Conservation (phyloP, 495 filamentous ascomycete genomes). For the Penicillium antarcticum region DNA sequence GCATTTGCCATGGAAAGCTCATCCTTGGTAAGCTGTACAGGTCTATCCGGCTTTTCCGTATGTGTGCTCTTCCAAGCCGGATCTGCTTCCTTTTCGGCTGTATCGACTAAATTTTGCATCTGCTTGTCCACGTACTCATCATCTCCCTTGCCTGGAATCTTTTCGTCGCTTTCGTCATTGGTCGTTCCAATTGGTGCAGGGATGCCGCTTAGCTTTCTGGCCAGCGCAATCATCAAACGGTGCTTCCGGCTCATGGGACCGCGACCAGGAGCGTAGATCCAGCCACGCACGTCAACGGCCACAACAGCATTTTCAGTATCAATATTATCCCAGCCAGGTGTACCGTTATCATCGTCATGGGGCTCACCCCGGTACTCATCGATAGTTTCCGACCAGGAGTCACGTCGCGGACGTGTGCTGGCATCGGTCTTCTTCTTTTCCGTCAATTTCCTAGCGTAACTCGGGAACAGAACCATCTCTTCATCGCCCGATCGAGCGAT, state of each 20-base stretch:
- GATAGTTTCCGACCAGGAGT: conserved; percentile 32
- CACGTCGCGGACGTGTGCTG: conserved; percentile 15
- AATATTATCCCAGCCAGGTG: conserved; percentile 62
- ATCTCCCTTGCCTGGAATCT: conserved; percentile 33
- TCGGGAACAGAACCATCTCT: conserved; percentile 92
- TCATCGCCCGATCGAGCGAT: conserved; percentile 77
- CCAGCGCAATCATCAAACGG: conserved; percentile 77
- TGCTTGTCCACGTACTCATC: conserved; percentile 64
- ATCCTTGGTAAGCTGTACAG: conserved; percentile 58
- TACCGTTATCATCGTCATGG: conserved; percentile 19
- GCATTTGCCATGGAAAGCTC: conserved; percentile 78
- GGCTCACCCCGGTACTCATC: conserved; percentile 36
- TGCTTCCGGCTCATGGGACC: conserved; percentile 89
- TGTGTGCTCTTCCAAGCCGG: conserved; percentile 55
- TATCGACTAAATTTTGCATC: conserved; percentile 68
- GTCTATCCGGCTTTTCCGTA: conserved; percentile 17
- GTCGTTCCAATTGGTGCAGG: conserved; percentile 54
- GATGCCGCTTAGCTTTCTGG: conserved; percentile 79
- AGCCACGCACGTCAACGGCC: conserved; percentile 87
- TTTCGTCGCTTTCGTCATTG: conserved; percentile 25
- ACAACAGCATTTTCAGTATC: conserved; percentile 80
- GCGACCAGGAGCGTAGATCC: conserved; percentile 82
- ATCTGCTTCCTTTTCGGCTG: conserved; percentile 66
- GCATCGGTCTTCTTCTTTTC: conserved; percentile 22
- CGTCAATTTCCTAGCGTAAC: conserved; percentile 70